These are phyloP conservation scores for Eucalyptus polybractea DNA, from an alignment of 345 rosid species.

Conservation along the genomic window DNA sequence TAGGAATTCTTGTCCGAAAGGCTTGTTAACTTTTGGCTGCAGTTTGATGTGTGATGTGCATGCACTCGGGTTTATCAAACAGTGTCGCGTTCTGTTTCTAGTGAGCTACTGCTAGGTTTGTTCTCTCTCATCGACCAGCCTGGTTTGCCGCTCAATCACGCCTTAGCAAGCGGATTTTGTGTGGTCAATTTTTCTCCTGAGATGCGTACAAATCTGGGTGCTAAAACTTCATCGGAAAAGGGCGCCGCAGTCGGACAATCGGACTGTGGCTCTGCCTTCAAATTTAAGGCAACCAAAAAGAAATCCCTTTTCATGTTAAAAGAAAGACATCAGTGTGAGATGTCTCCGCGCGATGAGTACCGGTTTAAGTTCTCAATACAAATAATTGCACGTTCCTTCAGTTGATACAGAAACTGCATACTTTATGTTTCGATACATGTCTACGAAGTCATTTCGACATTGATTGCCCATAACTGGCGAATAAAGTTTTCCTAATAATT, in stretches of 20 bases:
- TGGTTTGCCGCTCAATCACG: not conserved
- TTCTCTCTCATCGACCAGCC: not conserved
- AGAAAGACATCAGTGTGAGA: not conserved
- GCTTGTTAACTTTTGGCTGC: not conserved
- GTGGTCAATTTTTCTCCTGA: not conserved
- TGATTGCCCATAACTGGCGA: no score
- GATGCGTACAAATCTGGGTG: no score
- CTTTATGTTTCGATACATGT: no score
- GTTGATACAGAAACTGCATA: not conserved
- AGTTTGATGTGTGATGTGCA: not conserved
- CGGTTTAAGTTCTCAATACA: not conserved
- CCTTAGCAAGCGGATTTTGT: not conserved
- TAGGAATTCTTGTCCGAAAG: not conserved
- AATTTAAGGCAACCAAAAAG: no score
- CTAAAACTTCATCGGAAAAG: no score
- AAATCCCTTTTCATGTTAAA: no score
- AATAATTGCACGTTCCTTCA: not conserved
- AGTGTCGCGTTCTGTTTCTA: not conserved
- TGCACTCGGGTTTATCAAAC: not conserved
- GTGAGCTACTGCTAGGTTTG: not conserved
- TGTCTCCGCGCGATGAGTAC: not conserved
- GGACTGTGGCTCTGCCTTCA: no score
- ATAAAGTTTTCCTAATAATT: no score
- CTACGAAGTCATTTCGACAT: no score
- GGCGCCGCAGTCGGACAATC: no score